These are phyloP conservation scores for Ceratocystiopsis sp. DNA, from an alignment of 2,329 filamentous ascomycete species.

Conservation along the genomic window DNA sequence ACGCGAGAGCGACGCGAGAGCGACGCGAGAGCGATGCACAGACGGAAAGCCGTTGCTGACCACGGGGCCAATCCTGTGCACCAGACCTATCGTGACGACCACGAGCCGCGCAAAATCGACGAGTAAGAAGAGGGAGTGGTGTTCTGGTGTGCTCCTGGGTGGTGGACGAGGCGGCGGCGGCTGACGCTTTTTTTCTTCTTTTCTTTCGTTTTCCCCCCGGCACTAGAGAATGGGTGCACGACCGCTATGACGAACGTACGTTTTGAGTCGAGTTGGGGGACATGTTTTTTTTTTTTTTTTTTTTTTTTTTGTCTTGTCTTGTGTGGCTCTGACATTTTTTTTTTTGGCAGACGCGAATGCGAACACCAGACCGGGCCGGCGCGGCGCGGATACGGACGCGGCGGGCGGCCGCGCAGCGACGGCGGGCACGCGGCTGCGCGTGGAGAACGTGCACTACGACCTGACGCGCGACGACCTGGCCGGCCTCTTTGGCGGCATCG, in stretches of 20 bases:
- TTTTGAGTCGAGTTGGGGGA: too few species aligned
- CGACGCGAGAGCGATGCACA: not conserved
- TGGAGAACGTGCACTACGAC: conserved; percentile 88
- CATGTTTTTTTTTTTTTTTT: conserved; percentile 15
- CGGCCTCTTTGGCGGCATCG: conserved; percentile 70
- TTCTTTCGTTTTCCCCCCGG: not conserved
- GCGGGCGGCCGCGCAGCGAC: too few species aligned
- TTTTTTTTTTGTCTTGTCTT: too few species aligned
- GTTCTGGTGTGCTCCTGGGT: too few species aligned
- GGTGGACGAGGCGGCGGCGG: too few species aligned
- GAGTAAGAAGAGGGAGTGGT: too few species aligned
- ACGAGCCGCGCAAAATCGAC: conserved; percentile 52
- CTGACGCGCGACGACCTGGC: conserved; percentile 70
- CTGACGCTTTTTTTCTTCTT: too few species aligned
- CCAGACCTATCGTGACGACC: conserved; percentile 43
- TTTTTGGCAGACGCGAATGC: too few species aligned
- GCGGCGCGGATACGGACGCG: too few species aligned
- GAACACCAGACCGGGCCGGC: too few species aligned
- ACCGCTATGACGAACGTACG: conserved; percentile 76
- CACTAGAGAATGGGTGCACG: conserved; percentile 78
- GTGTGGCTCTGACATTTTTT: not conserved
- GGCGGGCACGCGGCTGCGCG: conserved; percentile 51
- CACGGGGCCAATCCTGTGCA: not conserved
- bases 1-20: not conserved
- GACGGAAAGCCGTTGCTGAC: conserved; percentile 21